Evolutionary conservation across 2,329 filamentous ascomycete species (phyloP), one percentile per base, ranked within the genome.

Genomic region (Cercospora zeina): DNA sequence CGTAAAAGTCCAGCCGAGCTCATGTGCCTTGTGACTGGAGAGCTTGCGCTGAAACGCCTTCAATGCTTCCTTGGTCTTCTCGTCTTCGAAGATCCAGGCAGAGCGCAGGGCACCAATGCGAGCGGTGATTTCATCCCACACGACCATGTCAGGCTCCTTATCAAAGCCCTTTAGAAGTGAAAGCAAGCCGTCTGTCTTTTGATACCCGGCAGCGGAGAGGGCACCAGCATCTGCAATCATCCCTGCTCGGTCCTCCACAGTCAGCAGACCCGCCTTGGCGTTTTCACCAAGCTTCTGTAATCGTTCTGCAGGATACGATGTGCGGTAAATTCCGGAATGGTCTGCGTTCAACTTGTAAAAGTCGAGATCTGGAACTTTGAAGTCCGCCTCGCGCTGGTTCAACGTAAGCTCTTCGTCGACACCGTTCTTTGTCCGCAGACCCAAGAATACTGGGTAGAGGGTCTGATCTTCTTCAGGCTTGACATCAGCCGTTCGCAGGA

Each of bases 261-360:
- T 88, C 59, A 97, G 80, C 9, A 93, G 82, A 4, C 90, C 90
- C 51, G 87, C 79, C 77, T 90, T 95, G 51, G 92, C 93, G 59
- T 93, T 91, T 73, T 91, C 80, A 27, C 93, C 93, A 37, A 97
- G 87, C 81, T 96, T 96, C 69, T 87, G 83, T 49, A 97, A 84
- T 36, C 93, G 88, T 71, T 91, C 88, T 1, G 91, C 89, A 1
- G 87, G 83, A 79, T 97, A 97, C 0, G 88, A 90, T 0, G 93
- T 97, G 63, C 93, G 87, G 81, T 96, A 97, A 66, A 97, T 88
- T 67, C 90, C 90, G 21, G 91, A 93, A 77, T 97, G 93, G 74
- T 97, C 92, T 14, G 93, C 92, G 73, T 97, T 97, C 64, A 97
- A 81, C 83, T 97, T 97, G 86, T 89, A 97, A 79, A 97, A 97